These are phyloP conservation scores for Aspergillus aculeatus DNA, from an alignment of 2,329 filamentous ascomycete genomes.

Conservation along the genomic window DNA sequence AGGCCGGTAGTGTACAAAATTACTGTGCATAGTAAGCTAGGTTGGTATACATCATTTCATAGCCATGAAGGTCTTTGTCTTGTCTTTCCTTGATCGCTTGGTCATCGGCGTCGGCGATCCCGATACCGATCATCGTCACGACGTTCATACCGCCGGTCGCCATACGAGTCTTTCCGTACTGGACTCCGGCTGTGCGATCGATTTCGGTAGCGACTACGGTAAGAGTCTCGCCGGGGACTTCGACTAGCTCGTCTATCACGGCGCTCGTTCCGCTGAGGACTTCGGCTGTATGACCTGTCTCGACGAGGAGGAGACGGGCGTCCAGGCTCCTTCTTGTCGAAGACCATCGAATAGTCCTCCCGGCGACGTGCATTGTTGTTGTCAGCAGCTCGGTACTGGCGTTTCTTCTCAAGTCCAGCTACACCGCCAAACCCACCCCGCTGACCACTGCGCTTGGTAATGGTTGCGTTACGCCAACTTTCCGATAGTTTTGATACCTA, in stretches of 20 bases:
- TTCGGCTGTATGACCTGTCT: conserved; percentile 43
- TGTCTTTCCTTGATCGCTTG: neutral
- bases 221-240: conserved; percentile 26
- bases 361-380: conserved; percentile 47
- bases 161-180: conserved; percentile 25
- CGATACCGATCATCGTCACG: conserved; percentile 32
- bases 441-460: conserved; percentile 68
- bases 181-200: conserved; percentile 35
- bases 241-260: conserved; percentile 33
- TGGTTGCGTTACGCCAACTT: conserved; percentile 82
- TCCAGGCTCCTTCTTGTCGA: conserved; percentile 56
- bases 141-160: conserved; percentile 27
- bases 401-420: conserved; percentile 79
- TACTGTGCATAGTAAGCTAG: neutral
- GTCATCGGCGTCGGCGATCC: conserved; percentile 26
- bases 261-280: conserved; percentile 40
- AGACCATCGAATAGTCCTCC: conserved; percentile 73
- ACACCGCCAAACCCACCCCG: conserved; percentile 89
- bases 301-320: conserved; percentile 15
- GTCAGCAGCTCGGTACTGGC: conserved; percentile 77
- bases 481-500: conserved; percentile 74
- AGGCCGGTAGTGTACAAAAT: too few species aligned
- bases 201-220: conserved; percentile 40
- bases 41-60: neutral
- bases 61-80: neutral